Base-by-base conservation (phyloP, 2,329 filamentous ascomycete genomes). In the Helicocarpus griseus region DNA sequence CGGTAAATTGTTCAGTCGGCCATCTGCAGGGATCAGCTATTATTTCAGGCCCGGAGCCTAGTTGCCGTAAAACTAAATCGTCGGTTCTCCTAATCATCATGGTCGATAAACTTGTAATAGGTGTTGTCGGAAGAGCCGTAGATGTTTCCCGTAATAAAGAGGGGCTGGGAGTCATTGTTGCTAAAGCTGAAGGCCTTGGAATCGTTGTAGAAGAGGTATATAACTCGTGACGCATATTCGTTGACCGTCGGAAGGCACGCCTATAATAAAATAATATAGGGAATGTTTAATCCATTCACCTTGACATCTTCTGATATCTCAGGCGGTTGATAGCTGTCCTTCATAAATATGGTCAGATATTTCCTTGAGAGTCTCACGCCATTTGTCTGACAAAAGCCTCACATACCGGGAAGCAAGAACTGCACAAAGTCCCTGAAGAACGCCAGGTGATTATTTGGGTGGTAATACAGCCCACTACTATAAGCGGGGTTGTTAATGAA, bases 21-120 rank as follows among this genome's bases (percentile, higher is more conserved):
- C 39, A 31, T 11, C 53, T 56, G 39, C 58, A 60, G 13, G 54
- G 44, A 19, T 57, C 58, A n/a, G 52, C 56, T 21, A 57, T 38
- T n/a, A 59, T 14, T 43, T 22, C 29, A 9, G 33, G 28, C 5
- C 49, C 49, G 24, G 26, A 17, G 13, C 17, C 21, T 29, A 33
- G 17, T n/a, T 21, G 24, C 6, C n/a, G 17, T n/a, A 49, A 21
- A 14, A 21, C n/a, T 29, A 24, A 9, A 31, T 17, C 17, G 13
- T 17, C 22, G 17, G 22, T 45, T n/a, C 14, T 29, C n/a, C 21
- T 26, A 24, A 45, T 45, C 24, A n/a, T 11, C 4, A 26, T 28
- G 13, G n/a, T 31, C 19, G 41, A 45, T 45, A 45, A 29, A 31
- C 41, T 45, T 3, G 41, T 45, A 26, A 31, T 17, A 31, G 21